Percentiles rank a stretch among this genome's conserved stretches.
These are phyloP conservation scores for Zangia roseola DNA, from an alignment of 768 basidiomycete genomes.

Conservation along the genomic window DNA sequence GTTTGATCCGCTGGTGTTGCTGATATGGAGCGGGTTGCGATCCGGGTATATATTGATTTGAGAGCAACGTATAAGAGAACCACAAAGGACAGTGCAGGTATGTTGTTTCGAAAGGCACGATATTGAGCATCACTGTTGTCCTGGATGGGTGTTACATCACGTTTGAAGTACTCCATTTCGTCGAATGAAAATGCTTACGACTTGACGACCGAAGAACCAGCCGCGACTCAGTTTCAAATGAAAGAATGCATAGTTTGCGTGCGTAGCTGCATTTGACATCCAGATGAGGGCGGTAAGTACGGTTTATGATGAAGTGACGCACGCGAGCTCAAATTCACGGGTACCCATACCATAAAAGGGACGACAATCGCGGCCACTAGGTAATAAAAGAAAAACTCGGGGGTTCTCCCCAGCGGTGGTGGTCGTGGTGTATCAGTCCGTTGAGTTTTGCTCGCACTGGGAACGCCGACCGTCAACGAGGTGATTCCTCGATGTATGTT, in stretches of 20 bases:
- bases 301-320: conserved; percentile 32
- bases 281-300: not conserved
- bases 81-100: conserved; percentile 58
- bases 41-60: conserved; percentile 49
- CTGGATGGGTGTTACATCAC: conserved; percentile 39
- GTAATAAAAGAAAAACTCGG: conserved; percentile 80
- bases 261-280: conserved; percentile 48
- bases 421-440: conserved; percentile 28
- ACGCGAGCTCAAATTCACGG: conserved; percentile 73
- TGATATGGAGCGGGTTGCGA: conserved; percentile 20
- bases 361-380: conserved; percentile 58
- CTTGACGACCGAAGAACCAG: conserved; percentile 77
- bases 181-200: conserved; percentile 51
- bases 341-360: conserved; percentile 75
- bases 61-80: conserved; percentile 52
- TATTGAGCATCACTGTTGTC: conserved; percentile 94
- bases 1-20: conserved; percentile 29
- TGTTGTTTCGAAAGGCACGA: conserved; percentile 78
- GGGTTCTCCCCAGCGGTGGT: conserved; percentile 69
- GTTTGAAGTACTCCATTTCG: not conserved
- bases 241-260: conserved; percentile 73
- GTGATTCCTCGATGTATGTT: conserved; percentile 33
- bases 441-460: conserved; percentile 38
- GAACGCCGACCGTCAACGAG: conserved; percentile 55
- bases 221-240: conserved; percentile 57